Base-by-base conservation (phyloP, 768 basidiomycete species). In the Strobilomyces echinocephalus region DNA sequence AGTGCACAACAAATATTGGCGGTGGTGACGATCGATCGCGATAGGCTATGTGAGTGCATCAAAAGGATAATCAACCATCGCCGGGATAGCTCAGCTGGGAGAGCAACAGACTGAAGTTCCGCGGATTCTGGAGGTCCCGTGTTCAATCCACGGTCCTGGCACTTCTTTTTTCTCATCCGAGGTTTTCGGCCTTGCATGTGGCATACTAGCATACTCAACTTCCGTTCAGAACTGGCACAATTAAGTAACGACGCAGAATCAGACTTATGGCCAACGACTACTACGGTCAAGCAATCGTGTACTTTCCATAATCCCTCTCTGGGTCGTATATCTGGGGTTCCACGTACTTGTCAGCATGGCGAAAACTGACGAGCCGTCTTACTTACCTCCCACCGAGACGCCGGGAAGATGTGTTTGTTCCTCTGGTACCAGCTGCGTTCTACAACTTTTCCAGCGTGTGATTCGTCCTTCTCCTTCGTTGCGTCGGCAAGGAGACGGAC, bases 381-480 rank as follows among this genome's bases (percentile, higher is more conserved):
- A 21, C 85, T 60, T 59, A 86, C 89, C 85, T 97, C 95, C 95
- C 95, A 97, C 62, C 95, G 76, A 5, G 91, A 94, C 1, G 93
- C 93, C 15, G 95, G 95, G 67, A 98, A 98, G 35, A 98, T 97
- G 65, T 97, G 97, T 59, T 98, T 99, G 65, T 93, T 95, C 49
- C 94, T 77, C 63, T 94, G 88, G 67, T 98, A 97, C 79, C 89
- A 99, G 55, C 88, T 88, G 57, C 97, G 74, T 71, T 98, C 97
- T 7, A 97, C 95, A 10, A 99, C 97, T 67, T 99, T 99, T 3
- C 97, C 97, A 0, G 97, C 97, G 65, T 99, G 97, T 16, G 91
- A 94, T 70, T 99, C 97, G 61, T 99, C 94, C 72, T 98, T 98
- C 72, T 99, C 97, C 60, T 87, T 82, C 1, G 94, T 92, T 3